phyloP scores from a whole-genome alignment of 768 basidiomycete genomes.

The Rhizopogon roseolus region DNA sequence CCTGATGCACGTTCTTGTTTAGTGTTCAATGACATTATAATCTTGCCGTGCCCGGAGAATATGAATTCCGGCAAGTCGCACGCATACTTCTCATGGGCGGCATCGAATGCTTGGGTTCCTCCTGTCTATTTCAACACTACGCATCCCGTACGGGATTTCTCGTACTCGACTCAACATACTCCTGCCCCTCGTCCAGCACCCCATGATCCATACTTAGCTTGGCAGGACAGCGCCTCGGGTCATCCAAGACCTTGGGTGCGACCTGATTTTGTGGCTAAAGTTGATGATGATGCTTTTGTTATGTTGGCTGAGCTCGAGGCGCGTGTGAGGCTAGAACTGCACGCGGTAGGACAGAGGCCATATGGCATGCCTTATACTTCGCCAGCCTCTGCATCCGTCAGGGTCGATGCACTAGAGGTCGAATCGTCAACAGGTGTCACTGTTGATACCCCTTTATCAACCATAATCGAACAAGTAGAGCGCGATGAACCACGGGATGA shows the following conservation, averaged over 20 bases:
- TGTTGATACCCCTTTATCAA: not conserved
- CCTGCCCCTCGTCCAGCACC: slow-evolving; percentile 58
- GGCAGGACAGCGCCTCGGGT: slow-evolving; percentile 41
- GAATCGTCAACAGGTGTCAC: not conserved
- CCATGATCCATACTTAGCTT: slow-evolving; percentile 64
- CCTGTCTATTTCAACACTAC: slow-evolving; percentile 55
- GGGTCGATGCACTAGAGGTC: not conserved
- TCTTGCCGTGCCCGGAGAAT: slow-evolving; percentile 84
- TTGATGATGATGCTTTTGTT: slow-evolving; percentile 93
- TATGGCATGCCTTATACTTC: slow-evolving; percentile 13
- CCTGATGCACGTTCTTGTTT: slow-evolving; percentile 7
- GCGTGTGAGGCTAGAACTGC: slow-evolving; percentile 74
- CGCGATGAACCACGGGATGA: slow-evolving; percentile 33
- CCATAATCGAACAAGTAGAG: not conserved
- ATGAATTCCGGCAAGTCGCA: slow-evolving; percentile 96
- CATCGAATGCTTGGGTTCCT: slow-evolving; percentile 87
- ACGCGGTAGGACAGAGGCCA: slow-evolving; percentile 33
- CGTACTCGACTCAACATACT: slow-evolving; percentile 59
- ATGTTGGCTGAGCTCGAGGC: slow-evolving; percentile 93
- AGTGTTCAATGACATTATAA: slow-evolving; percentile 85
- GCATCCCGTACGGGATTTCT: slow-evolving; percentile 42
- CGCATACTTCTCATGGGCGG: slow-evolving; percentile 90
- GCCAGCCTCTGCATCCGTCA: not conserved
- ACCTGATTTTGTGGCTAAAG: slow-evolving; percentile 91
- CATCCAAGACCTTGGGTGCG: slow-evolving; percentile 64